These are phyloP conservation scores for Ormosia emarginata DNA, from an alignment of 306 rosid genomes.

Conservation along the genomic window DNA sequence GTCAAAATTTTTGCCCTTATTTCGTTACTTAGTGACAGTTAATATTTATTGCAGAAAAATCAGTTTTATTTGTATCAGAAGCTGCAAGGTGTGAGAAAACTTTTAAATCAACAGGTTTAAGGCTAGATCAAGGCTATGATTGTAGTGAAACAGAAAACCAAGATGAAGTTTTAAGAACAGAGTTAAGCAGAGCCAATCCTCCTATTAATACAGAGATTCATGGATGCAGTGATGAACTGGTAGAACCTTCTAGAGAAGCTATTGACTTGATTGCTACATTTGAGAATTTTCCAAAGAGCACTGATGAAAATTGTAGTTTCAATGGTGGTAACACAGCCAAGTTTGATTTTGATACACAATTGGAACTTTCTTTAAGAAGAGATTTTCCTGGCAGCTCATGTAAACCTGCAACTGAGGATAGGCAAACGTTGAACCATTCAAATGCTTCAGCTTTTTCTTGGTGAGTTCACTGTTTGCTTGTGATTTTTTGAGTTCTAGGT, in stretches of 20 bases:
- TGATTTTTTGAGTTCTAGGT: background rate
- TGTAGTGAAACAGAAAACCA: conserved; percentile 27
- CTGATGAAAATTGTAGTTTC: conserved; percentile 24
- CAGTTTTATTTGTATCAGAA: conserved; percentile 36
- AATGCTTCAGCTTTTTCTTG: conserved; percentile 74
- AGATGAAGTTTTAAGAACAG: conserved; percentile 31
- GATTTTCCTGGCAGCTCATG: conserved; percentile 31
- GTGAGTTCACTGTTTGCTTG: conserved; percentile 41
- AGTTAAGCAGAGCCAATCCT: conserved; percentile 35
- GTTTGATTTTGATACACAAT: conserved; percentile 39
- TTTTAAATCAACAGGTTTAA: conserved; percentile 22
- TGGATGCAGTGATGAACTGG: conserved; percentile 26
- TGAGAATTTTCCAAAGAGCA: conserved; percentile 34
- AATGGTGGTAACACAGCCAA: conserved; percentile 27
- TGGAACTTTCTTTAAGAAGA: conserved; percentile 65
- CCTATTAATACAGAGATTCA: conserved; percentile 23
- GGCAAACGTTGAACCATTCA: conserved; percentile 55
- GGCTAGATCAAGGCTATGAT: conserved; percentile 33
- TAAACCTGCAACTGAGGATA: conserved; percentile 38
- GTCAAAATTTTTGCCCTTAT: conserved; percentile 10
- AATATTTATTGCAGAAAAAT: conserved; percentile 43
- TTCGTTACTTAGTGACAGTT: background rate
- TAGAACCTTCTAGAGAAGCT: conserved; percentile 48
- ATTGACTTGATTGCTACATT: conserved; percentile 68
- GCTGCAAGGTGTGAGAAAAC: conserved; percentile 30